A percentile compares a stretch with the other conserved stretches of the same genome.
Evolutionary conservation across 257 asterid species (phyloP).

Genomic region (Thymus quinquecostatus): DNA sequence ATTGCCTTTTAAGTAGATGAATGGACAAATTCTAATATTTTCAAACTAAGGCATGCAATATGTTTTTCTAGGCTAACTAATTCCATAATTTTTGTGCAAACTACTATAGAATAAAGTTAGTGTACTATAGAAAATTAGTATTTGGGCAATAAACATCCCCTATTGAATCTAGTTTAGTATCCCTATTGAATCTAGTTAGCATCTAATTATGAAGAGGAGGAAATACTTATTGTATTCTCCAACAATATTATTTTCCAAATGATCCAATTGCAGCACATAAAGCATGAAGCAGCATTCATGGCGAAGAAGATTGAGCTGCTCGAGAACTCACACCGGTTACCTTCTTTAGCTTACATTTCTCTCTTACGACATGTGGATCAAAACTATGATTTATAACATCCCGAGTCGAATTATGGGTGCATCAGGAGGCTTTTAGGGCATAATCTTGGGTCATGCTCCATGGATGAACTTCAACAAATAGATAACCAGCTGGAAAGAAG

Average conservation of each 20-base stretch:
- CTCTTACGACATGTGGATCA: background rate
- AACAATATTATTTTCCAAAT: background rate
- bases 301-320: slow-evolving; percentile 62
- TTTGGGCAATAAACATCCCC: too few relatives aligned
- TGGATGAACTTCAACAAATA: slow-evolving; percentile 63
- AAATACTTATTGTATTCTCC: too few relatives aligned
- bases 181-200: too few relatives aligned
- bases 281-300: slow-evolving; percentile 57
- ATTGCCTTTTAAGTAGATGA: too few relatives aligned
- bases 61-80: too few relatives aligned
- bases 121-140: too few relatives aligned
- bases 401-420: background rate
- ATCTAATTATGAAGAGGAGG: too few relatives aligned
- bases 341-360: background rate
- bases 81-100: too few relatives aligned
- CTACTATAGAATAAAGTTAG: too few relatives aligned
- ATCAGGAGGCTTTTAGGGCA: slow-evolving; percentile 74
- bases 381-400: background rate
- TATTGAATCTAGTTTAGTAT: too few relatives aligned
- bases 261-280: slow-evolving; percentile 47
- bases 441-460: slow-evolving; percentile 49
- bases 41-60: too few relatives aligned
- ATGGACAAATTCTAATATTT: too few relatives aligned
- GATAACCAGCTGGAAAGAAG: slow-evolving; percentile 61
- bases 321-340: slow-evolving; percentile 56